A percentile compares a stretch with the other conserved stretches of the same genome.
Conservation (phyloP, 352 stramenopile species). For the Phytophthora pluvialis region DNA sequence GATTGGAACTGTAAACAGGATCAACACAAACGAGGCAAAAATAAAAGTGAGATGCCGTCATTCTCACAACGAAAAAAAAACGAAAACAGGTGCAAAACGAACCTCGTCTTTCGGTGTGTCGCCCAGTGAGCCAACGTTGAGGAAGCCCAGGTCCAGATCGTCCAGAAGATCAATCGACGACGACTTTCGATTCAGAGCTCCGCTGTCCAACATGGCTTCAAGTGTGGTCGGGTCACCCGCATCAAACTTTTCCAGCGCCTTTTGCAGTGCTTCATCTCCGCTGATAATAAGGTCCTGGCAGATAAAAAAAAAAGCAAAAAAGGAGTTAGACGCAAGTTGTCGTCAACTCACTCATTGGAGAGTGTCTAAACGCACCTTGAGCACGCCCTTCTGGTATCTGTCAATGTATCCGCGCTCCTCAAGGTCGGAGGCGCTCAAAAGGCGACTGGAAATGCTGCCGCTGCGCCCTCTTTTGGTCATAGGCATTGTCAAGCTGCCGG, state of each 20-base stretch:
- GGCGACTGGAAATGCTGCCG: conserved; percentile 83
- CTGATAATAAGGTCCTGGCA: conserved; percentile 91
- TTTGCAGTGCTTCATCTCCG: conserved; percentile 88
- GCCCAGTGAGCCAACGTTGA: conserved; percentile 86
- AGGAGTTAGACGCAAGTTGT: conserved; percentile 3
- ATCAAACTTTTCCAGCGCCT: conserved; percentile 91
- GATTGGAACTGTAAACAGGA: conserved; percentile 52
- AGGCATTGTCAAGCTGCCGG: conserved; percentile 87
- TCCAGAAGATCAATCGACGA: conserved; percentile 85
- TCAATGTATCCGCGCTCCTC: conserved; percentile 92
- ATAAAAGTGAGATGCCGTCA: conserved; percentile 1
- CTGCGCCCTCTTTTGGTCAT: conserved; percentile 88
- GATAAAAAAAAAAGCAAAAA: conserved; percentile 5
- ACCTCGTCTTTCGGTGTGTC: conserved; percentile 88
- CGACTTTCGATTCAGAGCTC: conserved; percentile 83
- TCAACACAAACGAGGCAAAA: background rate
- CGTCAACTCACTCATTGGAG: background rate
- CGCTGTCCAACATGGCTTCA: conserved; percentile 85
- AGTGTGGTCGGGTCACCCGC: conserved; percentile 85
- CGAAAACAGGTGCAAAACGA: conserved; percentile 7
- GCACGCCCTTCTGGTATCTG: conserved; percentile 89
- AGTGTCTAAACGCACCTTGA: conserved; percentile 63
- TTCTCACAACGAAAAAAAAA: conserved; percentile 1
- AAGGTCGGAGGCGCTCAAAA: conserved; percentile 89
- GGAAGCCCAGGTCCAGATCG: conserved; percentile 87